Conservation (phyloP, 768 basidiomycete species). For the Suillus lakei region DNA sequence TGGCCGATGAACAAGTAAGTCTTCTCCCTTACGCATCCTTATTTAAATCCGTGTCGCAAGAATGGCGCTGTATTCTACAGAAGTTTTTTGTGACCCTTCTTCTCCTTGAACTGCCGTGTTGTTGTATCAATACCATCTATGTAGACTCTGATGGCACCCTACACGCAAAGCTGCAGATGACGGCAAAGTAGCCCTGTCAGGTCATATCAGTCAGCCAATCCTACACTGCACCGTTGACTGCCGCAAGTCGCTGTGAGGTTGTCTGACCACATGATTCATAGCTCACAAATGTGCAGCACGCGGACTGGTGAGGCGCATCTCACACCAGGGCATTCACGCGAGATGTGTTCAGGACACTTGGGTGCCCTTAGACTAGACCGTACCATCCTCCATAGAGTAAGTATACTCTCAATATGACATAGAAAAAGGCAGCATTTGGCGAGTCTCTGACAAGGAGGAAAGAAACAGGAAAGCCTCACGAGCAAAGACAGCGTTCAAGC, state of each 20-base stretch:
- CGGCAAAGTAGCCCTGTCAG: background rate
- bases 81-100: background rate
- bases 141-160: background rate
- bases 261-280: no score
- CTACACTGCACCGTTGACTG: background rate
- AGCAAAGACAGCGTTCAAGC: no score
- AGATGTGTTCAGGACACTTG: no score
- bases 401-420: no score
- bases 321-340: background rate
- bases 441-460: no score
- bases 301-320: background rate
- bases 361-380: no score
- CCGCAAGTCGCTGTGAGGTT: no score
- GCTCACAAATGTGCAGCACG: background rate
- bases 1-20: background rate
- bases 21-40: background rate
- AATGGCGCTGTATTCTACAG: background rate
- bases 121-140: background rate
- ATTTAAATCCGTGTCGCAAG: no score
- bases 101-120: background rate
- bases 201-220: background rate
- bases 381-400: no score
- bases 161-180: background rate
- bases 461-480: no score
- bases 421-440: no score